A percentile compares a stretch with the other conserved stretches of the same genome.
These are phyloP conservation scores for Cutaneotrichosporon curvatum DNA, from an alignment of 1,284 basidiomycete species.

Conservation along the genomic window DNA sequence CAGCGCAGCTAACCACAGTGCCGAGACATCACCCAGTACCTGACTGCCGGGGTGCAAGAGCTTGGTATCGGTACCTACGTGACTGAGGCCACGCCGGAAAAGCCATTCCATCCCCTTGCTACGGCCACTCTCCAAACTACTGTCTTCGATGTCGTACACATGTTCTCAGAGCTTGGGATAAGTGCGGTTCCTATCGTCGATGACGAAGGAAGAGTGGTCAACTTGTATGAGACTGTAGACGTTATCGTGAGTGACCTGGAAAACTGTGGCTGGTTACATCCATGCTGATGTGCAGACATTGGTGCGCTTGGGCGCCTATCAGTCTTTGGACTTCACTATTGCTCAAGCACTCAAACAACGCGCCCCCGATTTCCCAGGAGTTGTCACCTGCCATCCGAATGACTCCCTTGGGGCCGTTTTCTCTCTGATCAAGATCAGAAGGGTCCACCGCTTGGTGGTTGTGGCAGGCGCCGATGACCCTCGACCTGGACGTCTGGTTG, in stretches of 20 bases:
- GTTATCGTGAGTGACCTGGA: conserved; percentile 70
- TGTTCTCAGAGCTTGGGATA: conserved; percentile 93
- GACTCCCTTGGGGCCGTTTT: conserved; percentile 92
- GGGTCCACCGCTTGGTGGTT: conserved; percentile 89
- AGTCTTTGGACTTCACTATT: conserved; percentile 91
- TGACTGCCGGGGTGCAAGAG: conserved; percentile 59
- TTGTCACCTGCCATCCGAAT: conserved; percentile 87
- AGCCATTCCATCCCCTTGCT: conserved; percentile 80
- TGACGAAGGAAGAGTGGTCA: conserved; percentile 85
- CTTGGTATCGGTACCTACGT: conserved; percentile 94
- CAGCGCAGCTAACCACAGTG: conserved; percentile 22
- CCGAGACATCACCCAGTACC: conserved; percentile 45
- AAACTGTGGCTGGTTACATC: too few species aligned
- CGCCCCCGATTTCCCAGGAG: conserved; percentile 87
- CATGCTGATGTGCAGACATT: conserved; percentile 65
- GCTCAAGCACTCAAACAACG: conserved; percentile 85
- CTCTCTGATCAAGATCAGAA: conserved; percentile 81
- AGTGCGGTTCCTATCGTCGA: conserved; percentile 96
- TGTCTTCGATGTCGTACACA: conserved; percentile 97
- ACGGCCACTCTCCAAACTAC: conserved; percentile 87
- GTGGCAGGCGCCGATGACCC: conserved; percentile 54
- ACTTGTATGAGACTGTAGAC: conserved; percentile 98
- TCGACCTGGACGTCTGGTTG: conserved; percentile 62
- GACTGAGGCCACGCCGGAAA: conserved; percentile 29
- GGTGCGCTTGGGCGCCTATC: conserved; percentile 89